These are phyloP conservation scores for Arabidopsis arenosa DNA, from an alignment of 345 rosid species.

Conservation along the genomic window DNA sequence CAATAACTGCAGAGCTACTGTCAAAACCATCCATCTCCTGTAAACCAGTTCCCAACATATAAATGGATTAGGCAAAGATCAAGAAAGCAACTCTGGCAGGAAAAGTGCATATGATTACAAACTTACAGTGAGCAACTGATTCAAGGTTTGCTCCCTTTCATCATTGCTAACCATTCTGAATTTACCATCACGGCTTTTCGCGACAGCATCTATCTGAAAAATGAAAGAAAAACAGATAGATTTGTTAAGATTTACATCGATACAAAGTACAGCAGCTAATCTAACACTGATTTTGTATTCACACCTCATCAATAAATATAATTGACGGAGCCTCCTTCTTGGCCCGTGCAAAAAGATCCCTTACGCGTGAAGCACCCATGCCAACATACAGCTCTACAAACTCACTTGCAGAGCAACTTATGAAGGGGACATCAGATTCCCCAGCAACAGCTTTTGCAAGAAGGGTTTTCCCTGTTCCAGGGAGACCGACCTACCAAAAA, in stretches of 20 bases:
- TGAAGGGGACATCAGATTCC: constrained; percentile 95
- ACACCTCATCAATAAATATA: constrained; percentile 95
- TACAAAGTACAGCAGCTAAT: neutral
- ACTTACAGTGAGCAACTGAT: constrained; percentile 93
- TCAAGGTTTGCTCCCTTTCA: constrained; percentile 98
- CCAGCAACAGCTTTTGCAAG: constrained; percentile 97
- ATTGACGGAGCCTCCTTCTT: constrained; percentile 99
- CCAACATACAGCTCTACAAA: constrained; percentile 95
- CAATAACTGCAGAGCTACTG: constrained; percentile 93
- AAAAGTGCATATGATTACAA: constrained; percentile 16
- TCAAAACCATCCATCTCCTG: constrained; percentile 99
- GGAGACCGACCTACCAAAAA: constrained; percentile 79
- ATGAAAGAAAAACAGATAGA: constrained; percentile 10
- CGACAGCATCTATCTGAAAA: constrained; percentile 97
- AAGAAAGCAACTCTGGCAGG: constrained; percentile 12
- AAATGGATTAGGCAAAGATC: constrained; percentile 6
- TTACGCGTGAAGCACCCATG: constrained; percentile 98
- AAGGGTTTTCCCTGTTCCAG: constrained; percentile 97
- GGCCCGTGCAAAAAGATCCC: constrained; percentile 95
- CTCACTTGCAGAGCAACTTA: constrained; percentile 97
- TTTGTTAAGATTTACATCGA: neutral
- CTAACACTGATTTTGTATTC: constrained; percentile 6
- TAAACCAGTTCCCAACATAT: constrained; percentile 35
- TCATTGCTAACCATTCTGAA: constrained; percentile 89
- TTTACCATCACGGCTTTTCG: constrained; percentile 98